Conservation (phyloP, 2,329 filamentous ascomycete species). For the Metarhizium anisopliae region DNA sequence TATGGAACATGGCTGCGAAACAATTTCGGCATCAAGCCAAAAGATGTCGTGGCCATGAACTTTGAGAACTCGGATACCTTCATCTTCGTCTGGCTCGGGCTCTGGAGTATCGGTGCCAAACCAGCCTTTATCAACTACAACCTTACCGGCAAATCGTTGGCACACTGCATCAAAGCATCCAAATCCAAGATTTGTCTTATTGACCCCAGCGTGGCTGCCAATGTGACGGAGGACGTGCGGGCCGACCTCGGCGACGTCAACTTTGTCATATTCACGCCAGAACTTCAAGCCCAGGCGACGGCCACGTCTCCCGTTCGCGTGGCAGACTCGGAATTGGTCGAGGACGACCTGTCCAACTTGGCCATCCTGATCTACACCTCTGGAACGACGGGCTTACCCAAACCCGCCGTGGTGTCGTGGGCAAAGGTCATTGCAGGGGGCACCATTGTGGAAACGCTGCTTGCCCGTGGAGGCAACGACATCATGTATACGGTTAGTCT, state of each 20-base stretch:
- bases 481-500: slow-evolving; percentile 54
- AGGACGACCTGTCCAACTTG: slow-evolving; percentile 45
- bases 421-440: slow-evolving; percentile 48
- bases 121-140: slow-evolving; percentile 90
- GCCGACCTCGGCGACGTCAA: slow-evolving; percentile 39
- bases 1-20: slow-evolving; percentile 69
- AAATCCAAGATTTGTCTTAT: slow-evolving; percentile 60
- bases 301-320: slow-evolving; percentile 44
- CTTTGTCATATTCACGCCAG: slow-evolving; percentile 53
- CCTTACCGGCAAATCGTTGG: slow-evolving; percentile 58
- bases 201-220: slow-evolving; percentile 49
- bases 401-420: slow-evolving; percentile 71
- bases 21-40: slow-evolving; percentile 52
- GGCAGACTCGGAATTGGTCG: slow-evolving; percentile 46
- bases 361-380: slow-evolving; percentile 76
- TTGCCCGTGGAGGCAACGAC: slow-evolving; percentile 52
- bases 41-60: slow-evolving; percentile 72
- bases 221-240: slow-evolving; percentile 49
- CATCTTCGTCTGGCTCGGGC: slow-evolving; percentile 63
- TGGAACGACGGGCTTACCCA: slow-evolving; percentile 77
- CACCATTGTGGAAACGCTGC: slow-evolving; percentile 30
- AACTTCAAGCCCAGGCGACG: slow-evolving; percentile 45
- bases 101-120: slow-evolving; percentile 76
- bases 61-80: slow-evolving; percentile 76
- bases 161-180: slow-evolving; percentile 65